Base-by-base conservation (phyloP, 345 rosid species). In the Erodium maritimum region DNA sequence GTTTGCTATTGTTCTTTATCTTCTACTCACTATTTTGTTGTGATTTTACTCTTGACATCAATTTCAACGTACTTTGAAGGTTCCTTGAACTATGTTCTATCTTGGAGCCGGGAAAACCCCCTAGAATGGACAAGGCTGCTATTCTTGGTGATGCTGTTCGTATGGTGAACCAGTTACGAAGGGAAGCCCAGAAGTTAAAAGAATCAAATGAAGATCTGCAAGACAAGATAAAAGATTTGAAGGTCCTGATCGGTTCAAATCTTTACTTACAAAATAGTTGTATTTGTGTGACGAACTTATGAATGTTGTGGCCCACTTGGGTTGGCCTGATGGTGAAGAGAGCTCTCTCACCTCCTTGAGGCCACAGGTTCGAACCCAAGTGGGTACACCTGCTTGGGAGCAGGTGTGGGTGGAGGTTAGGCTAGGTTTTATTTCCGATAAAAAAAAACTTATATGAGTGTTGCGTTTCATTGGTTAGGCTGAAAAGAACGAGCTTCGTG, bases 401-500 rank as follows among this genome's bases (percentile, higher is more conserved):
- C n/a, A n/a, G n/a, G n/a, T n/a, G n/a, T n/a, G n/a, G n/a, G n/a
- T n/a, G n/a, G n/a, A n/a, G n/a, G n/a, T n/a, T n/a, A n/a, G n/a
- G n/a, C n/a, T n/a, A n/a, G n/a, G n/a, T n/a, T n/a, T n/a, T n/a
- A n/a, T n/a, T n/a, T n/a, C n/a, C n/a, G n/a, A n/a, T n/a, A n/a
- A n/a, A n/a, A n/a, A n/a, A n/a, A n/a, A n/a, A n/a, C n/a, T n/a
- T n/a, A n/a, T n/a, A n/a, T n/a, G 4, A 24, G 25, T 46, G 5
- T 23, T 29, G 17, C 23, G 19, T 55, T 46, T 24, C 12, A 34
- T 17, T 29, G 52, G 24, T 17, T 64, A 86, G 95, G 78, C 70
- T 23, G 95, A 86, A 74, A 86, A 86, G 78, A 77, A 76, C 56
- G 96, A 88, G 70, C 80, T 88, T 63, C 82, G 87, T 0, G 87